These are phyloP conservation scores for Rauvolfia tetraphylla DNA, from an alignment of 257 asterid genomes.

Conservation along the genomic window DNA sequence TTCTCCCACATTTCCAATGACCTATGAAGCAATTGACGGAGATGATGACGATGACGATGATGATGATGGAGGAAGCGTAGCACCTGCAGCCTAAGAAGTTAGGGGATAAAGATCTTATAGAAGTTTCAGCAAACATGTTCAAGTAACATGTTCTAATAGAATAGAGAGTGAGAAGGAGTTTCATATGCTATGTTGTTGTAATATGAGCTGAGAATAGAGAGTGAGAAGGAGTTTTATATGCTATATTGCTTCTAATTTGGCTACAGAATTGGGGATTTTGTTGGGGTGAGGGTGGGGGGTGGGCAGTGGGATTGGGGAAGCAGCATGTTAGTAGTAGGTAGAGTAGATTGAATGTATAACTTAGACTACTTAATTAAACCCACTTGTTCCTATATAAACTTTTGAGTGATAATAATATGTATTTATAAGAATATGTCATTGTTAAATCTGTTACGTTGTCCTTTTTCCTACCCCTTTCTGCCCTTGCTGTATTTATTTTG, in stretches of 20 bases:
- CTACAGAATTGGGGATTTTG: no score
- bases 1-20: neutral
- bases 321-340: neutral
- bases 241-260: no score
- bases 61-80: constrained; percentile 25
- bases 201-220: no score
- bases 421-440: neutral
- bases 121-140: no score
- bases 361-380: neutral
- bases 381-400: neutral
- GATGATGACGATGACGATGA: constrained; percentile 27
- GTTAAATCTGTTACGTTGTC: neutral
- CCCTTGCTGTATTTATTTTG: no score
- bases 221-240: no score
- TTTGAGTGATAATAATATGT: neutral
- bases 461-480: neutral
- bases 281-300: no score
- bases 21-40: neutral
- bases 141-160: no score
- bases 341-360: neutral
- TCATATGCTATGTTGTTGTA: no score
- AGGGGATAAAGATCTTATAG: no score
- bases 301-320: neutral
- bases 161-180: no score
- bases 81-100: constrained; percentile 25